Base-by-base conservation (phyloP, 805 yeast species). In the Ogataea parapolymorpha region DNA sequence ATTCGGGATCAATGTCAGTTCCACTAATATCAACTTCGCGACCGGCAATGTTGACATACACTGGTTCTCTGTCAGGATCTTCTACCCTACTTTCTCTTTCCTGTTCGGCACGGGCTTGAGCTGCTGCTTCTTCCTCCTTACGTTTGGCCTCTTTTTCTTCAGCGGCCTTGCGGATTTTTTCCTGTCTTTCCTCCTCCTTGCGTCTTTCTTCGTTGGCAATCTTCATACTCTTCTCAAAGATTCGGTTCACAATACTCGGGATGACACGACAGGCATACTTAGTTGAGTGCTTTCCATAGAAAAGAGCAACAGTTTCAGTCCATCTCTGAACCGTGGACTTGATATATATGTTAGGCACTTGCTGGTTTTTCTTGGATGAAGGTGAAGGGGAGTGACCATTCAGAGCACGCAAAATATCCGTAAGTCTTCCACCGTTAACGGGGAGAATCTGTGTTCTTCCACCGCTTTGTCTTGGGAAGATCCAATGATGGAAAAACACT, bases 1-100 rank as follows among this genome's bases (percentile, higher is more conserved):
- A 90, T 50, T 85, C 91, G 0, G 95, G 95, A 63, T 90, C 97
- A 44, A 90, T 87, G 40, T 86, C 96, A 3, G 95, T 81, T 0
- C 93, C 95, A 29, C 90, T 76, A 26, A 90, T 85, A 56, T 90
- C 95, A 26, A 90, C 89, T 37, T 80, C 80, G 20, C 82, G 64
- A 17, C 84, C 95, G 26, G 88, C 89, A 49, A 90, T 82, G 10
- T 69, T 69, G 3, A 90, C 88, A 67, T 72, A 74, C 0, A 85
- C 70, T 0, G 95, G 90, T 12, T 74, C 72, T 3, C 44, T 46
- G 10, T 41, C 48, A 17, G 43, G 46, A 9, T 37, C 46, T 13
- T 28, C 41, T 11, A 30, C 22, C 26, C 30, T 24, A 23, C 9
- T 17, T 18, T 26, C 41, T 16, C 29, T 23, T 18, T 30, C 34